A percentile compares a stretch with the other conserved stretches of the same genome.
phyloP scores from a whole-genome alignment of 2,329 filamentous ascomycete species.

The Harringtonia aguacate region DNA sequence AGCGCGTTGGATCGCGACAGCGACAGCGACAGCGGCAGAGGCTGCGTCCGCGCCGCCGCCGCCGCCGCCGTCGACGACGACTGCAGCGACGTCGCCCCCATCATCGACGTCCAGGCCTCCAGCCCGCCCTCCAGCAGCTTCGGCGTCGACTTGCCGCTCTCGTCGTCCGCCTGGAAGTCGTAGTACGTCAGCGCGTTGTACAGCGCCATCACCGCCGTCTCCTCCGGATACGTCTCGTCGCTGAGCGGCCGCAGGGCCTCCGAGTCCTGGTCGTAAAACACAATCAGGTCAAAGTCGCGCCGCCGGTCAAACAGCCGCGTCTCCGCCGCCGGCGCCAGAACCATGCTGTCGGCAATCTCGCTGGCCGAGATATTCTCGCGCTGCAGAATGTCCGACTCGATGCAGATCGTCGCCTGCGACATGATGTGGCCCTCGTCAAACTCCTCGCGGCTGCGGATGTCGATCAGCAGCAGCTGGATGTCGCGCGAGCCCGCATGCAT shows the following conservation, averaged over 20 bases:
- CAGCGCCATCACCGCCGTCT: constrained; percentile 55
- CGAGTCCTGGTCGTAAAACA: constrained; percentile 76
- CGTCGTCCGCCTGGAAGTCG: constrained; percentile 40
- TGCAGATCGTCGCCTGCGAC: constrained; percentile 72
- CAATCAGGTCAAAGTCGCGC: constrained; percentile 72
- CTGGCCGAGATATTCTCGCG: constrained; percentile 55
- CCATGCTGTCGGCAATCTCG: constrained; percentile 55
- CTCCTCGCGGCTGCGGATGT: constrained; percentile 67
- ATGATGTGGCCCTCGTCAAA: constrained; percentile 88
- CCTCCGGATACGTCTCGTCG: constrained; percentile 14
- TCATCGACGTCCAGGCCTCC: constrained; percentile 75
- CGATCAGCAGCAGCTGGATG: constrained; percentile 68
- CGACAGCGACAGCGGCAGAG: constrained; percentile 5
- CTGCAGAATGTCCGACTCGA: constrained; percentile 68
- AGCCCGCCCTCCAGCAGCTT: constrained; percentile 75
- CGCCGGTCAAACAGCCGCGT: constrained; percentile 60
- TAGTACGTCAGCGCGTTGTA: constrained; percentile 75
- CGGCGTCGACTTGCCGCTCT: constrained; percentile 43
- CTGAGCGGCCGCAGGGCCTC: constrained; percentile 35
- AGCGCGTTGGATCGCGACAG: constrained; percentile 11
- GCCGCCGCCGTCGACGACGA: constrained; percentile 21
- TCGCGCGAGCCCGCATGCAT: constrained; percentile 42
- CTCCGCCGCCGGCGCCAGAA: constrained; percentile 65
- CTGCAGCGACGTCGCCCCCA: constrained; percentile 56
- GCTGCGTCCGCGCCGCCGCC: constrained; percentile 4